These are phyloP conservation scores for Aspergillus bombycis DNA, from an alignment of 2,329 filamentous ascomycete genomes.

Conservation along the genomic window DNA sequence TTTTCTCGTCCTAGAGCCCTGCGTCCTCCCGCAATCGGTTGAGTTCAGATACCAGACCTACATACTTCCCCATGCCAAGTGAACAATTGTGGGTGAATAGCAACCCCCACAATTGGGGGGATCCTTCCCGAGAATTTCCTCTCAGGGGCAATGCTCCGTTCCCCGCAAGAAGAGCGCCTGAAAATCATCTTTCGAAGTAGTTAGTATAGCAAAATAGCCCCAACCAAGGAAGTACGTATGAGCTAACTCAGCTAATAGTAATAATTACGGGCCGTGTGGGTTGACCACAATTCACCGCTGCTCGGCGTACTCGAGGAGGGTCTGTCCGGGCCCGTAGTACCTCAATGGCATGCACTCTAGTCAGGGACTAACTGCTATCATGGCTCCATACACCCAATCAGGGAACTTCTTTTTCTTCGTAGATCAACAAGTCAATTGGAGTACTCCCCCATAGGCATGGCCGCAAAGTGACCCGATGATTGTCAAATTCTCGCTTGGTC, in stretches of 20 bases:
- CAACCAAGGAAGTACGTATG: background rate
- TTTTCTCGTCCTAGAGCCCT: background rate
- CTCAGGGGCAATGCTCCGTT: conserved; percentile 4
- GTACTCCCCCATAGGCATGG: conserved; percentile 8
- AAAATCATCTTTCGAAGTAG: conserved; percentile 2
- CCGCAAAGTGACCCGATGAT: conserved; percentile 1
- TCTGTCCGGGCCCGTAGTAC: conserved; percentile 8
- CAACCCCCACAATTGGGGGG: background rate
- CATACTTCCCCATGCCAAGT: conserved; percentile 3
- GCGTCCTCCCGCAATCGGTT: background rate
- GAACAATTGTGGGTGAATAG: background rate
- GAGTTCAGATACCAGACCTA: background rate
- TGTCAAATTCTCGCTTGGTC: conserved; percentile 13
- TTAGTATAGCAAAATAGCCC: background rate
- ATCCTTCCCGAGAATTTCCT: background rate
- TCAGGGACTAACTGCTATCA: conserved; percentile 13
- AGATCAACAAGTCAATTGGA: conserved; percentile 11
- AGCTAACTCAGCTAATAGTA: background rate
- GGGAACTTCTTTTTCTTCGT: background rate
- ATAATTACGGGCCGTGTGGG: conserved; percentile 3
- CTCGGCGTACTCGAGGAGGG: background rate
- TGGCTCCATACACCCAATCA: conserved; percentile 9
- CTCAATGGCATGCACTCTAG: conserved; percentile 7
- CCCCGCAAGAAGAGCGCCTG: background rate
- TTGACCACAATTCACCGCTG: conserved; percentile 1